Percentiles rank a stretch among this genome's conserved stretches.
These are phyloP conservation scores for Alternaria novae-zelandiae DNA, from an alignment of 2,329 filamentous ascomycete genomes.

Conservation along the genomic window DNA sequence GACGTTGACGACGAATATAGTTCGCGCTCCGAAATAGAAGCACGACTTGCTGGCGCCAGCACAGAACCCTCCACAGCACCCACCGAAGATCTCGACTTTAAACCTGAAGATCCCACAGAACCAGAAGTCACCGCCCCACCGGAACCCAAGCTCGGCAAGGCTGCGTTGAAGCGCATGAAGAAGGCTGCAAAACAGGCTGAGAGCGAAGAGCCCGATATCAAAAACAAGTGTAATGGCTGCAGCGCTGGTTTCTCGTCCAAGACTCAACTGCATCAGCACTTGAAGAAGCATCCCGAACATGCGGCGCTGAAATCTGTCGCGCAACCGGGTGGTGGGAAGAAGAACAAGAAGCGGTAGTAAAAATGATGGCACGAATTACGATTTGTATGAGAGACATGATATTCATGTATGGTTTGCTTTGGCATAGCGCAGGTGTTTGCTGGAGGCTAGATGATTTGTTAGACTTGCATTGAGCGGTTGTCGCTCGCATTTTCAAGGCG, in stretches of 20 bases:
- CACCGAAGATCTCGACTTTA: conserved; percentile 7
- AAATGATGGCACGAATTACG: conserved; percentile 1
- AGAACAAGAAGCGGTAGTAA: conserved; percentile 31
- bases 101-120: conserved; percentile 4
- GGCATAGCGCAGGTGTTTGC: conserved; percentile 1
- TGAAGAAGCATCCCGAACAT: conserved; percentile 67
- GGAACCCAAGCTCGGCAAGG: conserved; percentile 54
- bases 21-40: conserved; percentile 45
- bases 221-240: conserved; percentile 79
- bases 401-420: background rate
- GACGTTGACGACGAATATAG: conserved; percentile 46
- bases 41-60: conserved; percentile 33
- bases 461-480: background rate
- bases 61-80: conserved; percentile 12
- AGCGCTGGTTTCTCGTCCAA: conserved; percentile 77
- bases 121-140: conserved; percentile 3
- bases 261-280: conserved; percentile 75
- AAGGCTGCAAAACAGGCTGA: conserved; percentile 52
- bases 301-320: conserved; percentile 56
- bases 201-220: conserved; percentile 34
- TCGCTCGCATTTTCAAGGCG: background rate
- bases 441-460: background rate
- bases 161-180: conserved; percentile 56
- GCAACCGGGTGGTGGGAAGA: conserved; percentile 15
- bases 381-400: background rate